Evolutionary conservation across 2,329 filamentous ascomycete species (phyloP).

Genomic region (Amylocarpus encephaloides): DNA sequence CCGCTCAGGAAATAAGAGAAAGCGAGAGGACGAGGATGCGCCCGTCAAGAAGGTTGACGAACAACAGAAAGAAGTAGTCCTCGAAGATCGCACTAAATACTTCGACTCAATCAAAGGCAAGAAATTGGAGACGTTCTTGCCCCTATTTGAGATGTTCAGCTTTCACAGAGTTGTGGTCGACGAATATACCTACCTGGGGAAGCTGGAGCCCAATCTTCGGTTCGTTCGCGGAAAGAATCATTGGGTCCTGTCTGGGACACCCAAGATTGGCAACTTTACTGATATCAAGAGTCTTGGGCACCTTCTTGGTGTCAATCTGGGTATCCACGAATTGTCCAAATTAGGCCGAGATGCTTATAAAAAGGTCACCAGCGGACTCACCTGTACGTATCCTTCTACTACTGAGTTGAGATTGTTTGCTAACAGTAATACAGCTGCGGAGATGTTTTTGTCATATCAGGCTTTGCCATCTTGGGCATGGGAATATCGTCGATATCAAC

Average conservation of each 20-base stretch:
- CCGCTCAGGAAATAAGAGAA: not conserved
- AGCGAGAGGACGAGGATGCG: not conserved
- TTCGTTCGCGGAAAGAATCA: not conserved
- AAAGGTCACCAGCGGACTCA: constrained; percentile 37
- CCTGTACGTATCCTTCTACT: constrained; percentile 29
- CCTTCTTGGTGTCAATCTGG: constrained; percentile 49
- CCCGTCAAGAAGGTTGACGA: not conserved
- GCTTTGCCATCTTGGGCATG: constrained; percentile 43
- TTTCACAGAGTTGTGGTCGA: constrained; percentile 58
- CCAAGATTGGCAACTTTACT: constrained; percentile 48
- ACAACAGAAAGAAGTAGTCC: not conserved
- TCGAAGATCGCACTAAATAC: not conserved
- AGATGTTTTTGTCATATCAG: constrained; percentile 49
- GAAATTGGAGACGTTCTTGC: constrained; percentile 29
- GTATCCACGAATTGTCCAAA: constrained; percentile 44
- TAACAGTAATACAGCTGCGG: constrained; percentile 36
- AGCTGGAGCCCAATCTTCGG: constrained; percentile 12
- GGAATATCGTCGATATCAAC: constrained; percentile 43
- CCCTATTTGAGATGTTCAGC: constrained; percentile 48
- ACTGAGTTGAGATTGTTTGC: not conserved
- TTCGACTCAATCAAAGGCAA: not conserved
- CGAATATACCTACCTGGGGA: constrained; percentile 54
- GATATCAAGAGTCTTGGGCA: constrained; percentile 53
- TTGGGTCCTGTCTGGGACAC: constrained; percentile 58
- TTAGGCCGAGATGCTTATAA: constrained; percentile 38